Base-by-base conservation (phyloP, 345 rosid genomes). In the Brassica rapa region DNA sequence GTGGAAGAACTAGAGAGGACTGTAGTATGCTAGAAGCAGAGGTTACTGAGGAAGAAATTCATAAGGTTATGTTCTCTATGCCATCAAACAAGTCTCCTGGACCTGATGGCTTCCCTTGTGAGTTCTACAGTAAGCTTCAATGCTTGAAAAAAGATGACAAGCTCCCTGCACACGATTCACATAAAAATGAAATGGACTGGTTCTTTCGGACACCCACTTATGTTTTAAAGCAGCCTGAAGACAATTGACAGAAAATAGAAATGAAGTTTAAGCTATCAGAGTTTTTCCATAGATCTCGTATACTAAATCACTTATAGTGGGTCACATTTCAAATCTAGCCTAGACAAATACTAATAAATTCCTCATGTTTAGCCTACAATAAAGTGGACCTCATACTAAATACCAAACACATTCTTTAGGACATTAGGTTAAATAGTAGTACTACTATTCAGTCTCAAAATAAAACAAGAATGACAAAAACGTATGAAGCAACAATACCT, bases 121-220 rank as follows among this genome's bases (percentile, higher is more conserved):
- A n/a, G n/a, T n/a, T 76, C 86, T 91, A 75, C 92, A 78, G 79
- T 95, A 95, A 43, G 56, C 78, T 76, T 87, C 90, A 72, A 93
- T 84, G 80, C 86, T 88, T 71, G 89, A 84, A 83, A 91, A 85
- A 76, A 95, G 96, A 84, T 93, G 96, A 83, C 98, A 95, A 33
- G 85, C 87, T 68, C 89, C 96, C 98, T 95, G 89, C 84, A 86
- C 66, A 1, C 6, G 14, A 15, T 62, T 80, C 61, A 80, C 37
- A 80, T 19, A 63, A 39, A 49, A 29, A 39, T 68, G 66, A 46
- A 77, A 66, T 14, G 21, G 55, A 57, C 1, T 30, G 2, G 46
- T 25, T 51, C 63, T 46, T 53, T 29, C 3, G 49, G 25, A 59
- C 27, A 74, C 30, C 41, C 27, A 72, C 67, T 63, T 66, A 70